These are phyloP conservation scores for Yarrowia osloensis DNA, from an alignment of 805 yeast genomes.

Conservation along the genomic window DNA sequence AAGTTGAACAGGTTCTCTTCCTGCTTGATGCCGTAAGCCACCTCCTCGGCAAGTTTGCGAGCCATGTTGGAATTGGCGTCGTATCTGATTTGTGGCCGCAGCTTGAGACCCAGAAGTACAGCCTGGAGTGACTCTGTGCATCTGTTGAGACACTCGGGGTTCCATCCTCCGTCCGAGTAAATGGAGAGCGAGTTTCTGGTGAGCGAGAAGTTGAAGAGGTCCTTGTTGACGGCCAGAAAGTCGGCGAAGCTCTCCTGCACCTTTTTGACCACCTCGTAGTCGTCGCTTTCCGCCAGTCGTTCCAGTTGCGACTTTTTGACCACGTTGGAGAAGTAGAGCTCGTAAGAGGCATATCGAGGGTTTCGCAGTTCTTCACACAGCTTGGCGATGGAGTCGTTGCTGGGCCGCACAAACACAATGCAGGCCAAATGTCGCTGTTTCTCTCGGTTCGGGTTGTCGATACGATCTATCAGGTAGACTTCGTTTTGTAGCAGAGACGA, in stretches of 20 bases:
- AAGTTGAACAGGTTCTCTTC: conserved; percentile 61
- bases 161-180: conserved; percentile 48
- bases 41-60: conserved; percentile 66
- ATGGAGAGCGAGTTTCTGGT: conserved; percentile 38
- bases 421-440: conserved; percentile 80
- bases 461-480: conserved; percentile 72
- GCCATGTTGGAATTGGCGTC: conserved; percentile 70
- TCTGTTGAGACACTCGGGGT: conserved; percentile 48
- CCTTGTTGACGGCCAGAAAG: conserved; percentile 69
- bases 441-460: conserved; percentile 63
- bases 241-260: conserved; percentile 87
- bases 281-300: conserved; percentile 86
- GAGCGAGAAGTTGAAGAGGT: conserved; percentile 52
- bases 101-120: conserved; percentile 67
- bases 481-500: conserved; percentile 79
- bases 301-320: conserved; percentile 79
- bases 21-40: conserved; percentile 45
- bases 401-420: conserved; percentile 75
- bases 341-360: conserved; percentile 81
- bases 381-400: conserved; percentile 58
- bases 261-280: conserved; percentile 70
- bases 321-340: conserved; percentile 72
- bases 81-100: conserved; percentile 76
- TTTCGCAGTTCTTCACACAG: conserved; percentile 66
- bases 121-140: conserved; percentile 53